Percentiles rank a stretch among this genome's conserved stretches.
These are phyloP conservation scores for Fusarium abutilonis DNA, from an alignment of 2,329 filamentous ascomycete species.

Conservation along the genomic window DNA sequence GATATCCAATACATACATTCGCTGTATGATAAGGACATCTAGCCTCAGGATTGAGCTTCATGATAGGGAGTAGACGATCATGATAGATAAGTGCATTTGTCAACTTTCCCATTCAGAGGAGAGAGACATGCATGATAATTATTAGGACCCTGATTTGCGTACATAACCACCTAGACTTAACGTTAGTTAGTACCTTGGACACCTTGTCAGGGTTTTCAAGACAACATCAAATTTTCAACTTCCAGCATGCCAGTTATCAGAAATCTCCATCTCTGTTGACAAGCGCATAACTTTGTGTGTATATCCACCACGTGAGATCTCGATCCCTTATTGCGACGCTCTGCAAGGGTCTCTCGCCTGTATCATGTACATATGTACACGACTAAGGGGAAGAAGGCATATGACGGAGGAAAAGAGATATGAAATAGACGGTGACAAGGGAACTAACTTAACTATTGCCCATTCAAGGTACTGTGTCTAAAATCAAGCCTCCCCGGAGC, in stretches of 20 bases:
- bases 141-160: conserved; percentile 23
- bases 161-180: background rate
- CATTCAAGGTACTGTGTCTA: background rate
- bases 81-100: no score
- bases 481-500: conserved; percentile 27
- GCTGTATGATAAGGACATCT: no score
- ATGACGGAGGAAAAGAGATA: background rate
- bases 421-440: conserved; percentile 24
- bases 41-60: no score
- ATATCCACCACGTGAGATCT: conserved; percentile 30
- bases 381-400: conserved; percentile 4
- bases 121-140: no score
- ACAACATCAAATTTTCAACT: conserved; percentile 19
- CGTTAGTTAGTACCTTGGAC: background rate
- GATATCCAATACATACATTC: no score
- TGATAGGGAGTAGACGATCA: no score
- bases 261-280: conserved; percentile 21
- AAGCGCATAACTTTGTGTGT: conserved; percentile 29
- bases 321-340: conserved; percentile 26
- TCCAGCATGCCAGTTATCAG: conserved; percentile 22
- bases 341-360: conserved; percentile 24
- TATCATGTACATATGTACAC: background rate
- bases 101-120: no score
- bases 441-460: background rate
- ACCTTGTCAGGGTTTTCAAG: background rate